phyloP scores from a whole-genome alignment of 192 early-diverging fungal genomes.

The Coemansia sp. region DNA sequence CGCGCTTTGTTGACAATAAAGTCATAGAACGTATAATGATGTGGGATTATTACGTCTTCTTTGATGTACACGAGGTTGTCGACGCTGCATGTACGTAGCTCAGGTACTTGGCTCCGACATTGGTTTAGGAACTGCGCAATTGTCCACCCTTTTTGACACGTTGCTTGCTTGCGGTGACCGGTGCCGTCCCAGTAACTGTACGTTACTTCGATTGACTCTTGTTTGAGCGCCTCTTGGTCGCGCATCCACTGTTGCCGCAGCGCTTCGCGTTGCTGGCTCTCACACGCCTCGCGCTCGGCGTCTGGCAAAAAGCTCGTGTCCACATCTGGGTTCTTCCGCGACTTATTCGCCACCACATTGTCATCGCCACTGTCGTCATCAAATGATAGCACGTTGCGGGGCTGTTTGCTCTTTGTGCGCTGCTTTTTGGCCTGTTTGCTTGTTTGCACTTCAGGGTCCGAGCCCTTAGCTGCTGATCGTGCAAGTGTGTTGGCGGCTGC shows the following conservation, averaged over 20 bases:
- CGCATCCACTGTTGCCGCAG: slow-evolving; percentile 79
- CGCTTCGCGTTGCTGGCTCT: slow-evolving; percentile 69
- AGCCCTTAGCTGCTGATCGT: background rate
- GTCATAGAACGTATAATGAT: slow-evolving; percentile 90
- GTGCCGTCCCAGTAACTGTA: slow-evolving; percentile 96
- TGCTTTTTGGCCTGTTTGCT: slow-evolving; percentile 48
- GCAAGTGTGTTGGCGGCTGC: slow-evolving; percentile 65
- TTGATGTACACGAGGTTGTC: slow-evolving; percentile 92
- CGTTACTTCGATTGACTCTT: slow-evolving; percentile 79
- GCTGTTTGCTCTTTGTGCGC: slow-evolving; percentile 62
- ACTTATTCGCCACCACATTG: slow-evolving; percentile 29
- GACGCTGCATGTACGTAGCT: slow-evolving; percentile 75
- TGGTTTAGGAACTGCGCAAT: slow-evolving; percentile 85
- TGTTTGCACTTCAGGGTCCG: background rate
- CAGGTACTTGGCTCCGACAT: slow-evolving; percentile 77
- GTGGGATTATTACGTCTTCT: slow-evolving; percentile 95
- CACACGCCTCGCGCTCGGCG: slow-evolving; percentile 78
- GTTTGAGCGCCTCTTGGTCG: slow-evolving; percentile 82
- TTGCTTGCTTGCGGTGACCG: slow-evolving; percentile 84
- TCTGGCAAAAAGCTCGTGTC: slow-evolving; percentile 94
- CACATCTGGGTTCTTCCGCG: slow-evolving; percentile 83
- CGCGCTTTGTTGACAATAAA: slow-evolving; percentile 93
- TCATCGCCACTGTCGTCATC: slow-evolving; percentile 34
- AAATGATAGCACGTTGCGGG: slow-evolving; percentile 74
- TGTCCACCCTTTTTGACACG: slow-evolving; percentile 82